Percentiles rank a stretch among this genome's conserved stretches.
Conservation (phyloP, 257 asterid species). For the Nicotiana tomentosiformis region DNA sequence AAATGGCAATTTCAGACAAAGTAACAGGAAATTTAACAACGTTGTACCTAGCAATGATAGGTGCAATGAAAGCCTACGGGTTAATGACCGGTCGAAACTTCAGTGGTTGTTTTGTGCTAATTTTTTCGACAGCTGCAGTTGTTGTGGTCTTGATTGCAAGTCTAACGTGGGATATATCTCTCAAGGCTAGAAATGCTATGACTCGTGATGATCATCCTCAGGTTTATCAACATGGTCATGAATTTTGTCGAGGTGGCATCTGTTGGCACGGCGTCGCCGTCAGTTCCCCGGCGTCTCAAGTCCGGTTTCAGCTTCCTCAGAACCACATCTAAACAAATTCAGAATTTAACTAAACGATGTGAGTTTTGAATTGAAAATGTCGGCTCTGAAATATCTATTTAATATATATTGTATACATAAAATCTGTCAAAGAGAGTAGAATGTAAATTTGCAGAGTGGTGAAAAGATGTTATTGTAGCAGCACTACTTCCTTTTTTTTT, state of each 20-base stretch:
- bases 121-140: constrained; percentile 59
- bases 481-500: too few relatives aligned
- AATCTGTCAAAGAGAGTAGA: too few relatives aligned
- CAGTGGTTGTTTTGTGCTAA: constrained; percentile 61
- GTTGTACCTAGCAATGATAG: constrained; percentile 55
- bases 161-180: constrained; percentile 72
- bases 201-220: constrained; percentile 2
- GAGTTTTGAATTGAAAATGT: neutral
- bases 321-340: neutral
- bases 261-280: constrained; percentile 99
- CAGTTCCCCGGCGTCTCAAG: constrained; percentile 82
- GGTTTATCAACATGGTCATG: constrained; percentile 35
- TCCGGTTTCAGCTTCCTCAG: constrained; percentile 78
- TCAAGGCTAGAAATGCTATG: constrained; percentile 62
- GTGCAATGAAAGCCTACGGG: constrained; percentile 70
- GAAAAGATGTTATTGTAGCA: too few relatives aligned
- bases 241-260: constrained; percentile 91
- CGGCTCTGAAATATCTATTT: neutral
- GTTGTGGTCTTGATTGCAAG: constrained; percentile 47
- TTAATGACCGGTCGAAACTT: constrained; percentile 58
- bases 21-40: constrained; percentile 70
- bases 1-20: constrained; percentile 84
- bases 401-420: too few relatives aligned
- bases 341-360: neutral
- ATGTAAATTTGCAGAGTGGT: too few relatives aligned